These are phyloP conservation scores for Prototheca cutis DNA, from an alignment of 163 green algal genomes.

Conservation along the genomic window DNA sequence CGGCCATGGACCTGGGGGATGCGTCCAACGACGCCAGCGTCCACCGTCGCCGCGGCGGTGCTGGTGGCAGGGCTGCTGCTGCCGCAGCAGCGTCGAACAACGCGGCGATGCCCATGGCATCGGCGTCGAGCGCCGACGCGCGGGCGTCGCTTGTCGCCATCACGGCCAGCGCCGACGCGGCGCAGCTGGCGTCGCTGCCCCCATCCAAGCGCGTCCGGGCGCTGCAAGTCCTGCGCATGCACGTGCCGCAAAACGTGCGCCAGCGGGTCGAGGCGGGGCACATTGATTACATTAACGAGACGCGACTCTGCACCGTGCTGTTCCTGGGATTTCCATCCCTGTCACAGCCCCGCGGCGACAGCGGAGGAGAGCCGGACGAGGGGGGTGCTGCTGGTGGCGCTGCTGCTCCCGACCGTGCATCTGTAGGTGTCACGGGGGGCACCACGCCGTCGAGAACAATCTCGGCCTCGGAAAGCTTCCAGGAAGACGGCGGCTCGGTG, in stretches of 20 bases:
- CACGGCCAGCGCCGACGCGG: neutral
- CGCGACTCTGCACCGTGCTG: slow-evolving; percentile 59
- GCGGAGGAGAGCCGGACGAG: neutral
- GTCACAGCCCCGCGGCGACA: neutral
- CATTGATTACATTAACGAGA: slow-evolving; percentile 68
- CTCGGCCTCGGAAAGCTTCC: no score
- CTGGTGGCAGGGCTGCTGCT: neutral
- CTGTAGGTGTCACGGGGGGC: no score
- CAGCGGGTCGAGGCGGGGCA: slow-evolving; percentile 59
- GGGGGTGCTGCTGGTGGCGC: neutral
- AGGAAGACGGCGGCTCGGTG: no score
- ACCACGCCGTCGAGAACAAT: no score
- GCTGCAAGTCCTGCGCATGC: slow-evolving; percentile 52
- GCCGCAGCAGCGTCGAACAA: neutral
- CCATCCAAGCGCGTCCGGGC: neutral
- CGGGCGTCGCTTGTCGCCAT: neutral
- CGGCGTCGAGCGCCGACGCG: neutral
- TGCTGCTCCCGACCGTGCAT: no score
- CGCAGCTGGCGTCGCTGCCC: neutral
- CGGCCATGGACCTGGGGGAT: neutral
- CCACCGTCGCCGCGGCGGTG: no score
- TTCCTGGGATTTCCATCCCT: slow-evolving; percentile 76
- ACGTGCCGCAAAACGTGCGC: slow-evolving; percentile 55
- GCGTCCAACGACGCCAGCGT: neutral
- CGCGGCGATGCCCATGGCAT: no score